Base-by-base conservation (phyloP, 352 stramenopile genomes). In the Blastocystis hominis region DNA sequence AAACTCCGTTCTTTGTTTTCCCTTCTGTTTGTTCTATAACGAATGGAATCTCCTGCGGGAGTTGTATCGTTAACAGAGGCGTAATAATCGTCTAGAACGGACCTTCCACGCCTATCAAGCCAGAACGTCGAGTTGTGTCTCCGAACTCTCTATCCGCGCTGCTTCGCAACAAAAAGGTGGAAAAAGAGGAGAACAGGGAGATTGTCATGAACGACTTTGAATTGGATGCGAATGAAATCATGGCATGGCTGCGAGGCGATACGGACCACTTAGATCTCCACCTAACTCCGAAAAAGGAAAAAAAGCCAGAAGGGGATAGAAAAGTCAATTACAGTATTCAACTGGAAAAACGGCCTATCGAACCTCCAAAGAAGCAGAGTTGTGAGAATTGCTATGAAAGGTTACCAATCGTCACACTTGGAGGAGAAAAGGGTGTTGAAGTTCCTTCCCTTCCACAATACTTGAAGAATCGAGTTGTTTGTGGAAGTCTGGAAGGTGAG, bases 121-220 rank as follows among this genome's bases (percentile, higher is more conserved):
- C n/a, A n/a, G n/a, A n/a, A n/a, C n/a, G n/a, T n/a, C n/a, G n/a
- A n/a, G n/a, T n/a, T n/a, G n/a, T n/a, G n/a, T n/a, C n/a, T n/a
- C n/a, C n/a, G n/a, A n/a, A n/a, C n/a, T n/a, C n/a, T n/a, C n/a
- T n/a, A n/a, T n/a, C n/a, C n/a, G n/a, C n/a, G n/a, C n/a, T n/a
- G n/a, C n/a, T n/a, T n/a, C n/a, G n/a, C n/a, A n/a, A n/a, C n/a
- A n/a, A n/a, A n/a, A n/a, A n/a, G n/a, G n/a, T n/a, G n/a, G n/a
- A n/a, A n/a, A n/a, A n/a, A n/a, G n/a, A n/a, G n/a, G n/a, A n/a
- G n/a, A n/a, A n/a, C n/a, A n/a, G n/a, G n/a, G n/a, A n/a, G n/a
- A n/a, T n/a, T n/a, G n/a, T n/a, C n/a, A n/a, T 75, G 42, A 75
- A 75, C n/a, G 63, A 75, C 42, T 75, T 30, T 36, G 63, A 75